phyloP scores from a whole-genome alignment of 1,139 yeast species.

The Komagataea norvegica region DNA sequence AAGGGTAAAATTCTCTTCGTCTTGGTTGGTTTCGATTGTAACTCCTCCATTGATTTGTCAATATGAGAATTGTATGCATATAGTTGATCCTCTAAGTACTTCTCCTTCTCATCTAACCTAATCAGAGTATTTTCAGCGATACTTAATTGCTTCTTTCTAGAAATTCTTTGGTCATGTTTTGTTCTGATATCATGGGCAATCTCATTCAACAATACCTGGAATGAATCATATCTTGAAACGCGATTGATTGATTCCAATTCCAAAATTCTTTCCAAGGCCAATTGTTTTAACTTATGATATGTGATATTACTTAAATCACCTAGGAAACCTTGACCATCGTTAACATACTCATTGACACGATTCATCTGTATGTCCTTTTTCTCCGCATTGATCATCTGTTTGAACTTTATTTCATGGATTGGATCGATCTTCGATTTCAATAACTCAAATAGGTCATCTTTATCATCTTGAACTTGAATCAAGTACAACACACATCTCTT shows the following conservation, averaged over 20 bases:
- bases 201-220: constrained; percentile 75
- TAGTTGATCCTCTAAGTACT: constrained; percentile 55
- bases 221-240: constrained; percentile 63
- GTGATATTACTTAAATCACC: constrained; percentile 32
- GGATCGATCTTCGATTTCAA: constrained; percentile 67
- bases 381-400: constrained; percentile 50
- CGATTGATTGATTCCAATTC: constrained; percentile 70
- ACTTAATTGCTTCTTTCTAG: constrained; percentile 57
- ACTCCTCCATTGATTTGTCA: constrained; percentile 56
- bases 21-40: constrained; percentile 53
- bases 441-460: constrained; percentile 66
- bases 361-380: constrained; percentile 28
- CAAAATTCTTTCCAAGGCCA: constrained; percentile 69
- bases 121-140: constrained; percentile 56
- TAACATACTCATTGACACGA: constrained; percentile 27
- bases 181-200: constrained; percentile 82
- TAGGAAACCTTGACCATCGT: constrained; percentile 26
- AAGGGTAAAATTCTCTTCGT: constrained; percentile 53
- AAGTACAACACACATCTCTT: constrained; percentile 78
- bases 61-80: constrained; percentile 65
- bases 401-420: constrained; percentile 60
- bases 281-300: constrained; percentile 73
- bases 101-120: constrained; percentile 58
- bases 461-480: constrained; percentile 71
- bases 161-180: constrained; percentile 63